Percentiles rank a stretch among this genome's conserved stretches.
These are phyloP conservation scores for Pyrrhoderma lamaoense DNA, from an alignment of 1,284 basidiomycete species.

Conservation along the genomic window DNA sequence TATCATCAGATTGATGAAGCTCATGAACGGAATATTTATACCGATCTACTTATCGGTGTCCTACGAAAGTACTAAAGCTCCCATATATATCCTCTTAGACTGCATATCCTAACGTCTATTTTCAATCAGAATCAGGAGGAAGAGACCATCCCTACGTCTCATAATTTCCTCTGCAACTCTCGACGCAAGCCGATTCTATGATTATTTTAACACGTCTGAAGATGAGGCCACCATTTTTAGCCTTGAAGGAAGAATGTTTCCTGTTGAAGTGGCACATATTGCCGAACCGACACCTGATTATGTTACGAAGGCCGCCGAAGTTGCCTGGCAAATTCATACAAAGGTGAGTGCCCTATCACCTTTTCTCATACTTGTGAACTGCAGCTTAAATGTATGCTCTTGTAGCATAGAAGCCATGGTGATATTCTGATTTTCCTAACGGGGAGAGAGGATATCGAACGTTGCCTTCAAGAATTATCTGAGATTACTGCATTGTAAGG, in stretches of 20 bases:
- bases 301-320: conserved; percentile 75
- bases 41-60: conserved; percentile 88
- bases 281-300: conserved; percentile 75
- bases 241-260: conserved; percentile 89
- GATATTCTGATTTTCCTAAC: conserved; percentile 94
- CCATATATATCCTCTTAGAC: conserved; percentile 23
- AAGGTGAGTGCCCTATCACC: conserved; percentile 43
- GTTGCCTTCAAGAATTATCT: conserved; percentile 72
- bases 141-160: conserved; percentile 81
- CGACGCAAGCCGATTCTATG: conserved; percentile 80
- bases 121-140: conserved; percentile 67
- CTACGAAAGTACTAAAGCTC: conserved; percentile 66
- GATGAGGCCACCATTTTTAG: conserved; percentile 74
- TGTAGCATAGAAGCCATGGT: conserved; percentile 46
- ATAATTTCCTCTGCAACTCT: conserved; percentile 95
- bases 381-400: conserved; percentile 4
- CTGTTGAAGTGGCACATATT: conserved; percentile 78
- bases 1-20: conserved; percentile 83
- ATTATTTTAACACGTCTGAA: conserved; percentile 72
- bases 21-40: conserved; percentile 92
- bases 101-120: conserved; percentile 25
- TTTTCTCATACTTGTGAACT: background rate
- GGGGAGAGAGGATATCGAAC: conserved; percentile 95
- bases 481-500: conserved; percentile 73
- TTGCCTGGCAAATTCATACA: conserved; percentile 81